Evolutionary conservation across 371 early-diverging fungal genomes (phyloP).

Genomic region (Lichtheimia ornata): DNA sequence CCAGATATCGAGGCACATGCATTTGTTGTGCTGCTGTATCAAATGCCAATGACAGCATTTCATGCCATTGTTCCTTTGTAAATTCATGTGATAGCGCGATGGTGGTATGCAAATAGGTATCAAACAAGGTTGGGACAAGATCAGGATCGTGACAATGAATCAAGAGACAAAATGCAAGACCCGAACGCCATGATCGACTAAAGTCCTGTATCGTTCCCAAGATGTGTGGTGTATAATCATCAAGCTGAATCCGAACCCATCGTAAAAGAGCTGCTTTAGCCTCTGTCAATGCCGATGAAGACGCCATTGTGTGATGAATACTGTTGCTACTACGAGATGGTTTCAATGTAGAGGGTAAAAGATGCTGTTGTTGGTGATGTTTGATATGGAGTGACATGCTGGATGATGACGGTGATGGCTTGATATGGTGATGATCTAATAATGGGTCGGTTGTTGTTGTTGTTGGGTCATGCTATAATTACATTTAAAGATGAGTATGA

Average conservation of each 20-base stretch:
- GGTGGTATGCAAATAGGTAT: slow-evolving; percentile 22
- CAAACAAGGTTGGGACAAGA: slow-evolving; percentile 58
- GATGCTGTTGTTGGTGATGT: slow-evolving; percentile 7
- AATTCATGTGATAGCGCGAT: slow-evolving; percentile 1
- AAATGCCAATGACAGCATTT: slow-evolving; percentile 30
- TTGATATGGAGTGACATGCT: slow-evolving; percentile 12
- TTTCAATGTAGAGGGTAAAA: slow-evolving; percentile 1
- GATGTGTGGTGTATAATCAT: slow-evolving; percentile 54
- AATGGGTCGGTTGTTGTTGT: too few species aligned
- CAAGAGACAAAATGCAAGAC: slow-evolving; percentile 69
- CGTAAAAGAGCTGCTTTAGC: slow-evolving; percentile 56
- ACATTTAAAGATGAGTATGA: not conserved
- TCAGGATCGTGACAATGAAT: slow-evolving; percentile 69
- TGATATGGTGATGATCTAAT: not conserved
- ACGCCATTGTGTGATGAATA: not conserved
- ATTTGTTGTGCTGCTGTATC: slow-evolving; percentile 35
- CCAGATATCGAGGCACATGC: slow-evolving; percentile 38
- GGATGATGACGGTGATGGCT: slow-evolving; percentile 9
- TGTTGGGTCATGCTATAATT: not conserved
- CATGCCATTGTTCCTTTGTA: slow-evolving; percentile 32
- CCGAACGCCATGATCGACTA: slow-evolving; percentile 71
- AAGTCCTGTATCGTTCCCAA: slow-evolving; percentile 64
- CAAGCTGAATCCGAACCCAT: slow-evolving; percentile 71
- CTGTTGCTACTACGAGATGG: slow-evolving; percentile 7
- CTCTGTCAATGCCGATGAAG: slow-evolving; percentile 26